A percentile compares a stretch with the other conserved stretches of the same genome.
Conservation (phyloP, 1,284 basidiomycete genomes). For the Ustilago cynodontis region DNA sequence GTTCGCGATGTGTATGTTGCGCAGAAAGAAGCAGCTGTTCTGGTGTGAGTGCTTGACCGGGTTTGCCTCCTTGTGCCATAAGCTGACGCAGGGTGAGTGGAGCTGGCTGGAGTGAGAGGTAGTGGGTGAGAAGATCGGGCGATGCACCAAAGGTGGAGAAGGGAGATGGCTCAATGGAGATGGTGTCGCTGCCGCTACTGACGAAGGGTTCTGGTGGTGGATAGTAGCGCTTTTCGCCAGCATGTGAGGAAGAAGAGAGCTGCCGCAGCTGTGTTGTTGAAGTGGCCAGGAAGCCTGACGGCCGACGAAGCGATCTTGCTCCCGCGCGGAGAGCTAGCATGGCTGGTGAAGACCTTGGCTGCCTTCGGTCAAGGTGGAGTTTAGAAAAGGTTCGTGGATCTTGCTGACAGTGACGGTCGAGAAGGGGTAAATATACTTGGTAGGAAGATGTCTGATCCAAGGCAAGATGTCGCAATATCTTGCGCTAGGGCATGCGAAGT, state of each 20-base stretch:
- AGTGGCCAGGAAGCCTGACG: not conserved
- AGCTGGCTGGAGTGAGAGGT: conserved; percentile 58
- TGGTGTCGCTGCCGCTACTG: conserved; percentile 16
- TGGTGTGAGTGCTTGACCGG: conserved; percentile 53
- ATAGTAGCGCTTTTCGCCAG: conserved; percentile 40
- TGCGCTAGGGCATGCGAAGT: not conserved
- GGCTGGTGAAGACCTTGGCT: not conserved
- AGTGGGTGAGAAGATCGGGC: conserved; percentile 56
- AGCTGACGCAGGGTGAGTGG: conserved; percentile 63
- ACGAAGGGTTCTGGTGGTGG: conserved; percentile 51
- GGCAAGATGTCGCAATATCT: not conserved
- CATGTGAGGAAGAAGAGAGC: conserved; percentile 21
- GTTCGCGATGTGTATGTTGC: conserved; percentile 62
- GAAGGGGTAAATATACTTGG: too few species aligned
- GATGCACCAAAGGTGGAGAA: conserved; percentile 64
- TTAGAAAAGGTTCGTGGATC: not conserved
- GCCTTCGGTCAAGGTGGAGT: not conserved
- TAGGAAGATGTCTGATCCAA: not conserved
- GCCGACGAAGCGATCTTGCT: conserved; percentile 12
- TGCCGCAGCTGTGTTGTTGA: conserved; percentile 9
- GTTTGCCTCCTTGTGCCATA: conserved; percentile 59
- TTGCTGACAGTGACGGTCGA: not conserved
- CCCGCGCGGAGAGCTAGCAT: conserved; percentile 22
- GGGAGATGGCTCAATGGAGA: conserved; percentile 38
- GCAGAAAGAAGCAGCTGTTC: conserved; percentile 64